phyloP scores from a whole-genome alignment of 305 asterid species.

The Rubia tinctorum region DNA sequence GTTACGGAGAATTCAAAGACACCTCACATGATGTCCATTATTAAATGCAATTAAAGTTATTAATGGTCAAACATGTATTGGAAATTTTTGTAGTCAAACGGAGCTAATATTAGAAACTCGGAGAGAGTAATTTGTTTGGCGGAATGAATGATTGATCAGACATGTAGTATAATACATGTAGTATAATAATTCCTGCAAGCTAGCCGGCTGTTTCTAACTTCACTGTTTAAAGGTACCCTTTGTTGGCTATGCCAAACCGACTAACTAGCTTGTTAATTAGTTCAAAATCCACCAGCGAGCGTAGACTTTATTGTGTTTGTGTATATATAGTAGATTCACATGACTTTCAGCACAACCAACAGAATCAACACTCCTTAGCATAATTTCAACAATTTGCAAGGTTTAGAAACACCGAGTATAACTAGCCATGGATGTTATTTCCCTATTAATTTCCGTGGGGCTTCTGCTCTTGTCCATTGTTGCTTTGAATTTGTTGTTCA shows the following conservation, averaged over 20 bases:
- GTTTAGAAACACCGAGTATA: no score
- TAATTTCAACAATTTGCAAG: not conserved
- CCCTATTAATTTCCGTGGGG: not conserved
- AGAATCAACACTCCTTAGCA: not conserved
- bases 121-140: not conserved
- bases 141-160: not conserved
- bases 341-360: not conserved
- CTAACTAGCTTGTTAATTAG: not conserved
- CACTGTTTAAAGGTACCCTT: not conserved
- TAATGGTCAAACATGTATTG: no score
- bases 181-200: not conserved
- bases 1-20: no score
- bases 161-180: no score
- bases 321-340: not conserved
- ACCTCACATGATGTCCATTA: no score
- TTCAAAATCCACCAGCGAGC: not conserved
- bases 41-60: no score
- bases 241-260: not conserved
- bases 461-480: not conserved
- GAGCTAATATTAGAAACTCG: no score
- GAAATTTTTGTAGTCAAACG: no score
- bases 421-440: conserved; percentile 5
- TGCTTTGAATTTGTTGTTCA: not conserved
- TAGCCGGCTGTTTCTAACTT: not conserved
- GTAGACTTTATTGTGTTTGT: not conserved